Conservation (phyloP, 257 asterid genomes). For the Pogostemon cablin region DNA sequence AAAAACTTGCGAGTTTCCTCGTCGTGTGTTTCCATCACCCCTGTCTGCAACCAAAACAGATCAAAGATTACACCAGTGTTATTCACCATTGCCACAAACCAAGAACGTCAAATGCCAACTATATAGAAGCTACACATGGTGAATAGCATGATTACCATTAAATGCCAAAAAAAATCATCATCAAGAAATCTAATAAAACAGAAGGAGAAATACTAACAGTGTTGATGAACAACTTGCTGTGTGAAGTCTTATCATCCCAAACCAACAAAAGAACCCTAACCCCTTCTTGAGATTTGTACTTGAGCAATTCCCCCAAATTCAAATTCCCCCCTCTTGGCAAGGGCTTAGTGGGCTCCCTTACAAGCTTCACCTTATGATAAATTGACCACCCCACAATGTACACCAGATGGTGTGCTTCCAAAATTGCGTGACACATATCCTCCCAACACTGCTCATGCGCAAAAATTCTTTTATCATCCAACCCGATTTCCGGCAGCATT, state of each 20-base stretch:
- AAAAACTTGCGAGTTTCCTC: slow-evolving; percentile 59
- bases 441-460: slow-evolving; percentile 66
- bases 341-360: slow-evolving; percentile 52
- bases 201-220: slow-evolving; percentile 35
- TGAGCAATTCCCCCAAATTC: slow-evolving; percentile 57
- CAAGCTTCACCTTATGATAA: slow-evolving; percentile 54
- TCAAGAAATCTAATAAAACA: not conserved
- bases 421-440: slow-evolving; percentile 58
- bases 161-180: not conserved
- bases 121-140: too few species aligned
- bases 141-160: too few species aligned
- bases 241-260: slow-evolving; percentile 72
- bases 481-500: slow-evolving; percentile 45
- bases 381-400: slow-evolving; percentile 65
- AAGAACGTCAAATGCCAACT: too few species aligned
- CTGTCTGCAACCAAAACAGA: slow-evolving; percentile 40
- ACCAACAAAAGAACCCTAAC: slow-evolving; percentile 57
- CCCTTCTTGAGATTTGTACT: slow-evolving; percentile 64
- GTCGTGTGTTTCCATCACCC: slow-evolving; percentile 68
- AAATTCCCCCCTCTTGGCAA: slow-evolving; percentile 51
- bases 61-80: not conserved
- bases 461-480: slow-evolving; percentile 38
- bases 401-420: slow-evolving; percentile 56
- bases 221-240: slow-evolving; percentile 50
- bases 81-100: too few species aligned